A percentile compares a stretch with the other conserved stretches of the same genome.
These are phyloP conservation scores for Kwoniella sp. DNA, from an alignment of 768 basidiomycete species.

Conservation along the genomic window DNA sequence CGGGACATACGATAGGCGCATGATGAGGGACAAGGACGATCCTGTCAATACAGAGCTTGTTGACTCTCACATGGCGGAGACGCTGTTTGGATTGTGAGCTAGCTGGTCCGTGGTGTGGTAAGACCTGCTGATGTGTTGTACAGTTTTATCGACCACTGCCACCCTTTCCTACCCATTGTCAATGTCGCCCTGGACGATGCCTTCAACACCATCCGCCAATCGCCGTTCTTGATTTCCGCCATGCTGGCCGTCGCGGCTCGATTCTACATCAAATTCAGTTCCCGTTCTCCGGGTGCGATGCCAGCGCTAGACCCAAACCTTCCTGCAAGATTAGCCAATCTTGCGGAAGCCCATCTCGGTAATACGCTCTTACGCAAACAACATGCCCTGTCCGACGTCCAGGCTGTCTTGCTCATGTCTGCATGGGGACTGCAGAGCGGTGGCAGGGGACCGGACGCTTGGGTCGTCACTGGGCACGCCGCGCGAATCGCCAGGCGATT, in stretches of 20 bases:
- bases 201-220: slow-evolving; percentile 27
- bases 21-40: slow-evolving; percentile 25
- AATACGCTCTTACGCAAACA: slow-evolving; percentile 32
- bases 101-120: not conserved
- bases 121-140: not conserved
- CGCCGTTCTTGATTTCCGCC: slow-evolving; percentile 27
- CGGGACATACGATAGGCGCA: slow-evolving; percentile 7
- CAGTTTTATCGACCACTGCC: slow-evolving; percentile 38
- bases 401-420: slow-evolving; percentile 31
- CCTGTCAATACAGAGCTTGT: slow-evolving; percentile 32
- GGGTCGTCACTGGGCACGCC: slow-evolving; percentile 39
- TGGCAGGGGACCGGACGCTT: slow-evolving; percentile 36
- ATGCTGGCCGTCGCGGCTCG: slow-evolving; percentile 32
- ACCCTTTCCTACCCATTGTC: slow-evolving; percentile 39
- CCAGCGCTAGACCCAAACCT: slow-evolving; percentile 14
- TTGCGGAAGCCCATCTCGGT: slow-evolving; percentile 35
- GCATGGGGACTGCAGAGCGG: slow-evolving; percentile 35
- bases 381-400: slow-evolving; percentile 35
- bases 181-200: slow-evolving; percentile 28
- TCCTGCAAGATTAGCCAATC: slow-evolving; percentile 20
- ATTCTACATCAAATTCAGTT: slow-evolving; percentile 28
- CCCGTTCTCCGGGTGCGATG: slow-evolving; percentile 8
- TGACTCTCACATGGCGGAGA: slow-evolving; percentile 23
- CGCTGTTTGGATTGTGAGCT: slow-evolving; percentile 31
- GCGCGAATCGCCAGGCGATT: slow-evolving; percentile 27